A percentile compares a stretch with the other conserved stretches of the same genome.
Evolutionary conservation across 352 stramenopile species (phyloP).

Genomic region (Saprolegnia diclina): DNA sequence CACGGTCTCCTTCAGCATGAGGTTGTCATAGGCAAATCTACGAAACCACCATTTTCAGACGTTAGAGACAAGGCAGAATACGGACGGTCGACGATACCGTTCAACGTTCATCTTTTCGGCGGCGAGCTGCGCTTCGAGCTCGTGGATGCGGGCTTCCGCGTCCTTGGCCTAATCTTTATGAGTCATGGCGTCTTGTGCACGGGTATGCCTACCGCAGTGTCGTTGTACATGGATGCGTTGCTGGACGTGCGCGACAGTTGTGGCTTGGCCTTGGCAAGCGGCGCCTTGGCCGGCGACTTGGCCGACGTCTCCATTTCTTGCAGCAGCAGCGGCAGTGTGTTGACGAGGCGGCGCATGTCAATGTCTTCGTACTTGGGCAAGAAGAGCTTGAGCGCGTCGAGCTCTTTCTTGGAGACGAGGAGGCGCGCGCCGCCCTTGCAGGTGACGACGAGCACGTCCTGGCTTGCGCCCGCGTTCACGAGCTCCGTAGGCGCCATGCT

Average conservation of each 20-base stretch:
- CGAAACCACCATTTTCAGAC: neutral
- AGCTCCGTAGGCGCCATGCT: constrained; percentile 17
- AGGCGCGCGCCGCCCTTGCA: constrained; percentile 24
- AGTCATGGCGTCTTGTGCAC: neutral
- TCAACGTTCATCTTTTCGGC: constrained; percentile 27
- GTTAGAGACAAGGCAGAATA: neutral
- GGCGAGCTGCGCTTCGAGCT: constrained; percentile 15
- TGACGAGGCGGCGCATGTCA: constrained; percentile 24
- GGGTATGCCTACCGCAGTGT: neutral
- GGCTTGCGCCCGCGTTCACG: constrained; percentile 19
- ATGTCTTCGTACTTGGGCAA: constrained; percentile 28
- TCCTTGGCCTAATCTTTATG: constrained; percentile 17
- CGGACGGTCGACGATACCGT: constrained; percentile 6
- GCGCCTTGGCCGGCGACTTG: neutral
- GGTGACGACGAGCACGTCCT: constrained; percentile 23
- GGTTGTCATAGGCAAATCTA: constrained; percentile 19
- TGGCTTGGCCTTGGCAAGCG: constrained; percentile 16
- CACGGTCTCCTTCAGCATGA: constrained; percentile 24
- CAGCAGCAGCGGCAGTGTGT: constrained; percentile 20
- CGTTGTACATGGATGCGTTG: constrained; percentile 14
- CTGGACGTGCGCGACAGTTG: constrained; percentile 14
- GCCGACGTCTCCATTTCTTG: constrained; percentile 23
- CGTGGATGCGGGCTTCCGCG: constrained; percentile 3
- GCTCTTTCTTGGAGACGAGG: constrained; percentile 25
- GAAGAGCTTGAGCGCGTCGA: constrained; percentile 23